Conservation (phyloP, 169 alveolate genomes). For the Eimeria sp. region DNA sequence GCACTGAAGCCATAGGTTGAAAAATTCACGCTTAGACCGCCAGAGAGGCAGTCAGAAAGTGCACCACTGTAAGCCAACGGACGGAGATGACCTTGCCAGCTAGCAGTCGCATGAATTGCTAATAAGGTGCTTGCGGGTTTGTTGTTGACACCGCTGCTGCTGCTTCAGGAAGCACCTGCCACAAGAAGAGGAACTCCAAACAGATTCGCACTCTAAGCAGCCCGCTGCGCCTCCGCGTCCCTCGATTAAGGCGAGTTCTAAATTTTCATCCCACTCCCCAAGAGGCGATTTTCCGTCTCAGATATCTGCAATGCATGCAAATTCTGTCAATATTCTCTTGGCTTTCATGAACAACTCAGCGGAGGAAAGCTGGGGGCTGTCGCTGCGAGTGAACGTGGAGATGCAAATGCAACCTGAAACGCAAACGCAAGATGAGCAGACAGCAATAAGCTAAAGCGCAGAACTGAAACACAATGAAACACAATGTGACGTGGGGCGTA, state of each 20-base stretch:
- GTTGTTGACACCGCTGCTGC: constrained; percentile 15
- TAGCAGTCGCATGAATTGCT: background rate
- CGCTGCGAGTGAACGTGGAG: background rate
- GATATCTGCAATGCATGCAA: background rate
- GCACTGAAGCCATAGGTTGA: background rate
- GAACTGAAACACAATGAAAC: background rate
- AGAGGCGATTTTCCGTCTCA: background rate
- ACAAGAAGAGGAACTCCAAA: constrained; percentile 9
- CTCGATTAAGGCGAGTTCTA: constrained; percentile 34
- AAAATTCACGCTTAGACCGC: background rate
- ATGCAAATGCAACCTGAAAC: background rate
- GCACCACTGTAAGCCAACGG: background rate
- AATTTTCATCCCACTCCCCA: background rate
- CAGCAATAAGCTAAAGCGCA: background rate
- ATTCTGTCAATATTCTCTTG: background rate
- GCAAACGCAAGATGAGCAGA: background rate
- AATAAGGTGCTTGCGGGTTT: background rate
- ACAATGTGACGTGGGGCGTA: background rate
- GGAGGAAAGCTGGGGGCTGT: background rate
- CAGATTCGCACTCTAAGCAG: background rate
- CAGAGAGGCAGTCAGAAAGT: background rate
- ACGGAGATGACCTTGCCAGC: background rate
- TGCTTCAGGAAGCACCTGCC: constrained; percentile 60
- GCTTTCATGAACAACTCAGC: background rate
- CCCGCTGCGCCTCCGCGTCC: constrained; percentile 35